Evolutionary conservation across 257 asterid genomes (phyloP).

Genomic region (Rubia yunnanensis): DNA sequence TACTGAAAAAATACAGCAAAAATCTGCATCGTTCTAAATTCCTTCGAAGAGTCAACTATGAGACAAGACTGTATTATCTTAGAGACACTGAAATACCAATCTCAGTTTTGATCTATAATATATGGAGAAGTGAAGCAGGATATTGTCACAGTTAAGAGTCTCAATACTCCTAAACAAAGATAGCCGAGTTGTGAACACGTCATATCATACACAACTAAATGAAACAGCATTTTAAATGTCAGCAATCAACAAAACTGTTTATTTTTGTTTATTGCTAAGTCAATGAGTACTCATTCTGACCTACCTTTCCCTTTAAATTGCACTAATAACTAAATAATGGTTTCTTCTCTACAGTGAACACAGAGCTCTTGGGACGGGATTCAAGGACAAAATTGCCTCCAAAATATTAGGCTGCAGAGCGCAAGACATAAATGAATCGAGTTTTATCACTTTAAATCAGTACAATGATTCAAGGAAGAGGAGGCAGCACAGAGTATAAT

Average conservation of each 20-base stretch:
- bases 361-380: background rate
- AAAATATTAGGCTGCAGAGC: background rate
- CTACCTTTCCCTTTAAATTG: background rate
- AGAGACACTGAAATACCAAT: background rate
- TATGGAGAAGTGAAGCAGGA: background rate
- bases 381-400: background rate
- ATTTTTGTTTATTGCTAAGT: too few relatives aligned
- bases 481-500: conserved; percentile 8
- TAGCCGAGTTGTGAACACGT: background rate
- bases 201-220: background rate
- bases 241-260: background rate
- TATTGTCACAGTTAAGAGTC: background rate
- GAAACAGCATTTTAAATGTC: background rate
- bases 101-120: background rate
- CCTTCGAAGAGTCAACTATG: background rate
- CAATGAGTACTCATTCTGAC: too few relatives aligned
- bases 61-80: background rate
- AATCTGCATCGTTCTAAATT: background rate
- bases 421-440: background rate
- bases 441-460: background rate
- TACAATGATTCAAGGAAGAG: background rate
- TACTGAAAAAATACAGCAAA: background rate
- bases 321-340: background rate
- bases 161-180: background rate
- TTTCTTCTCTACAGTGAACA: background rate